Base-by-base conservation (phyloP, 352 stramenopile species). In the Globisporangium nodosum region DNA sequence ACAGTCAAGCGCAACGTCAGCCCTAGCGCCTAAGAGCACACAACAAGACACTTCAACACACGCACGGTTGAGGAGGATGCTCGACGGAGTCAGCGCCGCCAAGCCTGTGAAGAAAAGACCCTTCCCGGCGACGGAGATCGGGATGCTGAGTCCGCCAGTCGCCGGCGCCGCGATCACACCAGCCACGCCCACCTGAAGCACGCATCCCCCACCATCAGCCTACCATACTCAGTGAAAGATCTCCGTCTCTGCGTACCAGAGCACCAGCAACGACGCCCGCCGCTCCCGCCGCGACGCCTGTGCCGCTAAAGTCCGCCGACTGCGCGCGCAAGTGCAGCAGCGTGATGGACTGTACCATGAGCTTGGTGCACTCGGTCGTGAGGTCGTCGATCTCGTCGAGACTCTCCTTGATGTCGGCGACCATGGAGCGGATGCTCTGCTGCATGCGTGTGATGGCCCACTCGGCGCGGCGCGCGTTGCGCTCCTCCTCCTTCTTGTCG, bases 311-410 rank as follows among this genome's bases (percentile, higher is more conserved):
- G 55, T 95, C 85, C 5, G 80, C 79, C 6, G 85, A 93, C 8
- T 78, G 69, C 21, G 72, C 78, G 58, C 84, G 81, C 69, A 92
- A 76, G 61, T 95, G 85, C 56, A 95, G 63, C 61, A 95, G 57
- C 51, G 85, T 95, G 49, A 95, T 88, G n/a, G 80, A 74, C 61
- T 93, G 78, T 27, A 93, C 83, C 76, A 95, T 90, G 12, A 95
- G 71, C 70, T 90, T 87, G 13, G 77, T 92, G 60, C 83, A 89
- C 64, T 93, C 81, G 0, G 74, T 80, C 24, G 80, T 87, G 4
- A 95, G 68, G 52, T 93, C 77, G 64, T 95, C 83, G 27, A 95
- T 61, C 52, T 95, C 83, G 48, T 87, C 80, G 27, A 93, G 53
- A 51, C 68, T 88, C 56, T 90, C 78, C 13, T 75, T 72, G 66